These are phyloP conservation scores for Zygoascus tannicola DNA, from an alignment of 805 yeast species.

Conservation along the genomic window DNA sequence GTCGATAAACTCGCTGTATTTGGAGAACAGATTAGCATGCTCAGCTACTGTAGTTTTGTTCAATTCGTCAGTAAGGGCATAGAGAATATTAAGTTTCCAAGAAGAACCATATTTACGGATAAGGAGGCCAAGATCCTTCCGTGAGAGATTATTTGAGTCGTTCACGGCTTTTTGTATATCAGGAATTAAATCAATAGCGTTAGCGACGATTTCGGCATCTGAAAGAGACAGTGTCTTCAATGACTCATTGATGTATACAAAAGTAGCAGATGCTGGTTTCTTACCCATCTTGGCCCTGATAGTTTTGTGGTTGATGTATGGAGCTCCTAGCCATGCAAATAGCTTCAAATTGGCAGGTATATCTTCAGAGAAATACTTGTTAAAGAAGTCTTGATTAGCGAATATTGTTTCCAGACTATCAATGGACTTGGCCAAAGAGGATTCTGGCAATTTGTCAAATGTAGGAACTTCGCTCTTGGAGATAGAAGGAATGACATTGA, in stretches of 20 bases:
- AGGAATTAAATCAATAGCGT: constrained; percentile 8
- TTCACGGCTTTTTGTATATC: constrained; percentile 19
- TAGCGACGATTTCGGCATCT: constrained; percentile 44
- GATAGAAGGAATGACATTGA: background rate
- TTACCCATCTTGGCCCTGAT: background rate
- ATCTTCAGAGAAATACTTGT: background rate
- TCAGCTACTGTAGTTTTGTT: constrained; percentile 18
- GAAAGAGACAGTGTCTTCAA: background rate
- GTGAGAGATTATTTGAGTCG: constrained; percentile 21
- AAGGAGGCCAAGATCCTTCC: constrained; percentile 48
- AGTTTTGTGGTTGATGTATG: background rate
- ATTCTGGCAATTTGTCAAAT: background rate
- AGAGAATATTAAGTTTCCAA: constrained; percentile 38
- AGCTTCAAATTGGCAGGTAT: background rate
- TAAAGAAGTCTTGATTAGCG: background rate
- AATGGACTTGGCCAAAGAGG: background rate
- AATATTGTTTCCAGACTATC: background rate
- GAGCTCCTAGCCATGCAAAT: background rate
- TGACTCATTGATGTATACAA: background rate
- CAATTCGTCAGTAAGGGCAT: constrained; percentile 25
- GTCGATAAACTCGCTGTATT: too few relatives aligned
- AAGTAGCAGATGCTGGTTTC: background rate
- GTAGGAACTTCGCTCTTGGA: background rate
- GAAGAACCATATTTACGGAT: constrained; percentile 46
- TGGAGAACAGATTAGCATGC: constrained; percentile 16